phyloP scores from a whole-genome alignment of 2,329 filamentous ascomycete species.

The Harringtonia aguacate region DNA sequence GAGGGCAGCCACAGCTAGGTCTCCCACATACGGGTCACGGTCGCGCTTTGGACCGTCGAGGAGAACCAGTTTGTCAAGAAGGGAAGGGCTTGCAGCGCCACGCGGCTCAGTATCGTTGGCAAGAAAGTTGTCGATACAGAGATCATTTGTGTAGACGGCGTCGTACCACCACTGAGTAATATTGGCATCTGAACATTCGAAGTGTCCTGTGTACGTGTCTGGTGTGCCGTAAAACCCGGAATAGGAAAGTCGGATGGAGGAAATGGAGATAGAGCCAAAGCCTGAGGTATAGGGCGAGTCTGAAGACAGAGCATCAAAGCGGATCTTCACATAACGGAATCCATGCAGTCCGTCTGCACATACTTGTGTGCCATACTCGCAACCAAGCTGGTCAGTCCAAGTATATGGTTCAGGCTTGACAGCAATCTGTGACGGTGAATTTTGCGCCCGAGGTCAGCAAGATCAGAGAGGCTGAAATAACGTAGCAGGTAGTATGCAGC shows the following conservation, averaged over 20 bases:
- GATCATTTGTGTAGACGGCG: constrained; percentile 40
- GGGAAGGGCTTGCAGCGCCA: constrained; percentile 27
- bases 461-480: background rate
- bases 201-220: constrained; percentile 38
- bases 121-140: constrained; percentile 33
- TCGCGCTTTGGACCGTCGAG: constrained; percentile 41
- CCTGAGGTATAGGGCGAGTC: constrained; percentile 34
- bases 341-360: constrained; percentile 42
- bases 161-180: constrained; percentile 44
- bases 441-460: background rate
- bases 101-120: constrained; percentile 38
- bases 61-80: constrained; percentile 34
- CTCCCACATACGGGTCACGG: constrained; percentile 41
- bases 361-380: constrained; percentile 29
- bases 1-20: constrained; percentile 35
- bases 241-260: constrained; percentile 29
- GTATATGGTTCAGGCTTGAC: constrained; percentile 29
- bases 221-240: constrained; percentile 35
- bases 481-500: background rate
- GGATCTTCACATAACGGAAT: constrained; percentile 40
- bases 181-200: constrained; percentile 37
- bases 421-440: constrained; percentile 23
- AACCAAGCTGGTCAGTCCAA: constrained; percentile 34
- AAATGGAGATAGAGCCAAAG: constrained; percentile 31
- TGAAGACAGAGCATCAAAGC: constrained; percentile 28